Evolutionary conservation across 257 asterid genomes (phyloP), one percentile per base, ranked within the genome.

Genomic region (Plantago elongata): DNA sequence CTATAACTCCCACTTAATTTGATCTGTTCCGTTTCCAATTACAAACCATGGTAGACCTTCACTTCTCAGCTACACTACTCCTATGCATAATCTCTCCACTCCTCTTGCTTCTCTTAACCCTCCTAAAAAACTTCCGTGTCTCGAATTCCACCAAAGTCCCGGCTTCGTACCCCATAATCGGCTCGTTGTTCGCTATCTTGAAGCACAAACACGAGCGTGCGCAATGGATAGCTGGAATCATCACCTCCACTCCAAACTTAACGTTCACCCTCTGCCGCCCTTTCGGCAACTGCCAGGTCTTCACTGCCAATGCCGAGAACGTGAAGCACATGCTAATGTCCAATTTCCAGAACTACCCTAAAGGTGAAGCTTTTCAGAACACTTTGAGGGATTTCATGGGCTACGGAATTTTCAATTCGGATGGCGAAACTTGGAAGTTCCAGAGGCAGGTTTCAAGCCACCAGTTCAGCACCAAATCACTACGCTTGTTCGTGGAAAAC

Each of bases 251-350:
- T 29, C 61, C 46, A 11, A 56, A 34, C 12, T 42, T 56, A 30
- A 34, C 61, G 3, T 56, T 30, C 45, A 56, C 15, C 45, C 61
- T 56, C 46, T 22, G 34, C 45, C 17, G 13, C 16, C 17, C 18
- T n/a, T 14, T 7, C 5, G 42, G 60, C 7, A 7, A n/a, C 4
- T 12, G n/a, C n/a, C 5, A 10, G 3, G 44, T 54, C 9, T 17
- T 54, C 43, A 54, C 60, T 30, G 44, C 60, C 13, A 54, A 54
- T 22, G 15, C 60, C 4, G 60, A 42, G 7, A 54, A 54, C 44
- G 60, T 54, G 12, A 42, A 22, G 29, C 60, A 54, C 60, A 54
- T 54, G 12, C 60, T 54, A 42, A 54, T 22, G 60, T 11, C 60
- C 16, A 5, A 29, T 11, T 54, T 54, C 60, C 42, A 22, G 5